A percentile compares a stretch with the other conserved stretches of the same genome.
Evolutionary conservation across 495 filamentous ascomycete species (phyloP).

Genomic region (Hypoxylon rickii): DNA sequence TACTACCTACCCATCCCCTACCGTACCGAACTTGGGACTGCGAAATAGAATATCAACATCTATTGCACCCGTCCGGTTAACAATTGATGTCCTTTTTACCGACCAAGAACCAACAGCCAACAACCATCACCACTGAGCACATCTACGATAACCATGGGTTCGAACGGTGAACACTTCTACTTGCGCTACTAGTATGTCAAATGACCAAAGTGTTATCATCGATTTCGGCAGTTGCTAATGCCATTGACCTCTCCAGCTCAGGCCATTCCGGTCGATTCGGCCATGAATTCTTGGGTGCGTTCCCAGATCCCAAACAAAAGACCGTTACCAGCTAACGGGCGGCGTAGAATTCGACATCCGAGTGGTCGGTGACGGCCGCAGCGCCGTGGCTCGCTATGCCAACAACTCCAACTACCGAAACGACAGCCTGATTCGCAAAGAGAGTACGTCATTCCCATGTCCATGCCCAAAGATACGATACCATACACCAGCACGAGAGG

Average conservation of each 20-base stretch:
- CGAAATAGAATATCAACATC: too few species aligned
- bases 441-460: slow-evolving; percentile 70
- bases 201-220: background rate
- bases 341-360: slow-evolving; percentile 92
- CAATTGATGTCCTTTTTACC: too few species aligned
- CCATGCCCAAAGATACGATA: too few species aligned
- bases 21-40: too few species aligned
- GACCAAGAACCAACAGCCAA: too few species aligned
- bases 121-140: background rate
- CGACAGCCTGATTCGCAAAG: slow-evolving; percentile 98
- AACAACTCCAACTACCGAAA: slow-evolving; percentile 99
- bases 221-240: slow-evolving; percentile 31
- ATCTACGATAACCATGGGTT: slow-evolving; percentile 26
- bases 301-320: too few species aligned
- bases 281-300: slow-evolving; percentile 93
- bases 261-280: slow-evolving; percentile 97
- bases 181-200: slow-evolving; percentile 90
- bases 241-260: slow-evolving; percentile 63
- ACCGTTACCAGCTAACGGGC: too few species aligned
- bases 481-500: background rate
- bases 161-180: slow-evolving; percentile 80
- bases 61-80: too few species aligned
- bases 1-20: background rate
- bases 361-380: slow-evolving; percentile 89
- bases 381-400: slow-evolving; percentile 92